Base-by-base conservation (phyloP, 495 filamentous ascomycete genomes). In the Tuber borchii region DNA sequence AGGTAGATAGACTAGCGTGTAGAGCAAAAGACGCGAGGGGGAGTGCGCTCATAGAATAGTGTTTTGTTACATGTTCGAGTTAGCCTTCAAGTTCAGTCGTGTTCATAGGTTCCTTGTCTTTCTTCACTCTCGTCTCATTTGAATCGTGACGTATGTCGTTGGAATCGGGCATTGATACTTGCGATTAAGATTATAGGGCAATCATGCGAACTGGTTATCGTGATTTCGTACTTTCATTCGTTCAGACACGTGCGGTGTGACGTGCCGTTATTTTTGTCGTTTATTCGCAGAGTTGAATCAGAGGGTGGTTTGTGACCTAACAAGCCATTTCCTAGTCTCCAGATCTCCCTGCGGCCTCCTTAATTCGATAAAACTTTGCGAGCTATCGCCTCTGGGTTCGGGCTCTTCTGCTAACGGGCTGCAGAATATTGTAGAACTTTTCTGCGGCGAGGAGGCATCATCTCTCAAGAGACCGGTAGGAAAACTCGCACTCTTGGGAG, bases 401-500 rank as follows among this genome's bases (percentile, higher is more conserved):
- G 56, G 5, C 12, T 17, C 56, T 16, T 65, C 56, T 34, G 56
- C 26, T 34, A 65, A 65, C 17, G 56, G 26, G 26, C 14, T 31
- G 56, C 26, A 65, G 56, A 16, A 34, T 65, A 65, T 65, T 34
- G 56, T 34, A 65, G 56, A 34, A 14, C 56, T 65, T 34, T 26
- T 16, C 26, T 4, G 56, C 34, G 26, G 56, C 26, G 56, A 65
- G 56, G 77, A 70, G 43, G 45, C 44, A 56, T 75, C 51, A 8
- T 79, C 76, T 34, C 70, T 39, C 40, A 76, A 79, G 71, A 75
- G 71, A 42, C 73, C 70, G 34, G 31, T 68, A 20, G 78, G 78
- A 43, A 79, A 79, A 69, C 73, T 79, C 26, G 77, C 68, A 65
- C 78, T 79, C 37, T 77, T 77, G 14, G 78, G 78, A 70, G 78